Evolutionary conservation across 2,329 filamentous ascomycete species (phyloP).

Genomic region (Lecanicillium sp.): DNA sequence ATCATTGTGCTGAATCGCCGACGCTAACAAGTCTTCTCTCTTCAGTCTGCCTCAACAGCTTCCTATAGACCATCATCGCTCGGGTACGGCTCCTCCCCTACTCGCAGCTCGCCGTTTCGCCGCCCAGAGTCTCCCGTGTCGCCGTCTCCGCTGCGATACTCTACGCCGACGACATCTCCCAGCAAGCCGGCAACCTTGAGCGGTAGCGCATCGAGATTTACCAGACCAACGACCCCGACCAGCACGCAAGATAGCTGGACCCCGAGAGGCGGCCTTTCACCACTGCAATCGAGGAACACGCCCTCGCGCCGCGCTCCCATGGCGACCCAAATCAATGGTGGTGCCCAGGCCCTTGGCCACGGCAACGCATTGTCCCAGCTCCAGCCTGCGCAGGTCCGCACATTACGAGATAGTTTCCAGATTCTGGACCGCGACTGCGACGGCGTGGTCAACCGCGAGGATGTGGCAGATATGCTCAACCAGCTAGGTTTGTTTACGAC

Average conservation of each 20-base stretch:
- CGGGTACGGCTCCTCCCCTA: slow-evolving; percentile 57
- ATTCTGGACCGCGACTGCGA: slow-evolving; percentile 87
- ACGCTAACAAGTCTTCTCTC: neutral
- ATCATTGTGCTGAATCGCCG: too few relatives aligned
- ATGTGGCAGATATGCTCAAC: slow-evolving; percentile 79
- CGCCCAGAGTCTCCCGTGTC: slow-evolving; percentile 56
- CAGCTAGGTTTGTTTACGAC: slow-evolving; percentile 57
- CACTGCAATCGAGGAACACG: slow-evolving; percentile 14
- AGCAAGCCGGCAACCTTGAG: slow-evolving; percentile 30
- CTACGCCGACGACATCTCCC: slow-evolving; percentile 57
- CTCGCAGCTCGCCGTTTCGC: slow-evolving; percentile 57
- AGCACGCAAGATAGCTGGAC: slow-evolving; percentile 29
- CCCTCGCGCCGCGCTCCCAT: slow-evolving; percentile 12
- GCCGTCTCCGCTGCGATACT: slow-evolving; percentile 56
- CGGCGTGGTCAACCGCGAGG: slow-evolving; percentile 71
- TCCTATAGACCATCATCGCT: slow-evolving; percentile 64
- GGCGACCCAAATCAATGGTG: slow-evolving; percentile 29
- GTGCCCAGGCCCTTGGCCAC: slow-evolving; percentile 29
- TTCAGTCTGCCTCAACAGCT: slow-evolving; percentile 1
- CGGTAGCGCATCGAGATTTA: slow-evolving; percentile 22
- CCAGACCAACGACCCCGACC: slow-evolving; percentile 34
- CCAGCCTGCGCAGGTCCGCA: slow-evolving; percentile 74
- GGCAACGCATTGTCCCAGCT: slow-evolving; percentile 61
- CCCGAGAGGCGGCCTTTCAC: slow-evolving; percentile 20
- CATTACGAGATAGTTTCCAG: slow-evolving; percentile 87